Percentiles rank a stretch among this genome's conserved stretches.
These are phyloP conservation scores for Rhododendron williamsianum DNA, from an alignment of 148 eudicot species.

Conservation along the genomic window DNA sequence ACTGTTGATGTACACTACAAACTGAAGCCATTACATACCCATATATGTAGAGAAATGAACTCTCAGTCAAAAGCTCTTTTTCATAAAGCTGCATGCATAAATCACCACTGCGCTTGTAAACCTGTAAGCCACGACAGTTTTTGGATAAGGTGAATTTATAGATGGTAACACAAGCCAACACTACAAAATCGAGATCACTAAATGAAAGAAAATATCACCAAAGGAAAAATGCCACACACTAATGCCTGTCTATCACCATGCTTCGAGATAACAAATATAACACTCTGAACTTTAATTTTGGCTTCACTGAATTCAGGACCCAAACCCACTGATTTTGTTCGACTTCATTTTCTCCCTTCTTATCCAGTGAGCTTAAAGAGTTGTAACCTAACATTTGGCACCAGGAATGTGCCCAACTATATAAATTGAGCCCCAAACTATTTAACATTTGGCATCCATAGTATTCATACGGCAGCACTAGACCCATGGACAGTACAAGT, in stretches of 20 bases:
- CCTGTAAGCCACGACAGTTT: conserved; percentile 37
- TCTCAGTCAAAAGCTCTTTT: conserved; percentile 78
- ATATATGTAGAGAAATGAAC: conserved; percentile 73
- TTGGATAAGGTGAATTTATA: not conserved
- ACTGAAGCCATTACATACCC: conserved; percentile 46
- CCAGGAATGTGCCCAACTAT: too few relatives aligned
- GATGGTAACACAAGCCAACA: not conserved
- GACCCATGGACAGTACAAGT: not conserved
- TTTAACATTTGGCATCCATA: not conserved
- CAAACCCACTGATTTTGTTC: not conserved
- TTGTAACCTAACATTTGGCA: not conserved
- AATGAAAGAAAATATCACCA: not conserved
- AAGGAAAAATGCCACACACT: not conserved
- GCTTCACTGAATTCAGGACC: not conserved
- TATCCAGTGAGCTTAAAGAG: not conserved
- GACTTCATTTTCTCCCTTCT: not conserved
- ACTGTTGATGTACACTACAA: not conserved
- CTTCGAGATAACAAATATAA: not conserved
- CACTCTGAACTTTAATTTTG: not conserved
- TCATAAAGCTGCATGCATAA: conserved; percentile 85
- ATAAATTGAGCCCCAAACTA: not conserved
- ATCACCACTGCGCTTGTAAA: conserved; percentile 81
- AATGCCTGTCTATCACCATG: not conserved
- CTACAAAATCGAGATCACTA: not conserved
- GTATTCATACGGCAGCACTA: not conserved